Evolutionary conservation across 1,284 basidiomycete species (phyloP).

Genomic region (Ustilago nuda): DNA sequence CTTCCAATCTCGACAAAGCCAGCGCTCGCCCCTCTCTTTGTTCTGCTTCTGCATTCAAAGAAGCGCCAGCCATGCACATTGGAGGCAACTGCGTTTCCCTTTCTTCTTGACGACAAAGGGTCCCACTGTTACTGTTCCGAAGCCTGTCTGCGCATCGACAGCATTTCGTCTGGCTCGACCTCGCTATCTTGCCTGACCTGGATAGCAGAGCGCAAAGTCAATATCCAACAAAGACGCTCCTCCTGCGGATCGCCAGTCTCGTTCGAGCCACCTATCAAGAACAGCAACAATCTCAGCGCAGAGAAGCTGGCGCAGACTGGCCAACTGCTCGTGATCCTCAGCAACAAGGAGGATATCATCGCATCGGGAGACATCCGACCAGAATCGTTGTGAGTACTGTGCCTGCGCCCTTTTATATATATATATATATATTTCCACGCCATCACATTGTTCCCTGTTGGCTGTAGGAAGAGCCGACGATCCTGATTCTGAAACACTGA

Average conservation of each 20-base stretch:
- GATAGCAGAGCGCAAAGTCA: constrained; percentile 24
- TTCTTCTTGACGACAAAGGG: constrained; percentile 13
- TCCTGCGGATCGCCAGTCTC: constrained; percentile 14
- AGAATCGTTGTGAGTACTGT: constrained; percentile 12
- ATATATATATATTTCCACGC: too few relatives aligned
- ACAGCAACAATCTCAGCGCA: constrained; percentile 4
- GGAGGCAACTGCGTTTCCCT: neutral
- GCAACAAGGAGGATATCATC: neutral
- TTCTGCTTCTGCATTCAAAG: neutral
- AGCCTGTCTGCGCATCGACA: constrained; percentile 7
- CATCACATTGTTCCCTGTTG: neutral
- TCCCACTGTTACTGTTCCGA: neutral
- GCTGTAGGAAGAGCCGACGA: constrained; percentile 8
- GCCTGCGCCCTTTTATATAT: neutral
- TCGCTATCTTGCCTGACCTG: neutral
- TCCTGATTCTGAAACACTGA: neutral
- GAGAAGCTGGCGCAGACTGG: constrained; percentile 3
- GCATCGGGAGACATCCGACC: constrained; percentile 7
- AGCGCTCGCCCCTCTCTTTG: neutral
- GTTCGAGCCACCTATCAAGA: neutral
- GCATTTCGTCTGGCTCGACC: constrained; percentile 6
- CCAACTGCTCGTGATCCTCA: constrained; percentile 2
- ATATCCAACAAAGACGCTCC: constrained; percentile 17
- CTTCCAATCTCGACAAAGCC: neutral
- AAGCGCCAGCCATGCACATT: constrained; percentile 14